These are phyloP conservation scores for Linnemannia elongata DNA, from an alignment of 192 early-diverging fungal species.

Conservation along the genomic window DNA sequence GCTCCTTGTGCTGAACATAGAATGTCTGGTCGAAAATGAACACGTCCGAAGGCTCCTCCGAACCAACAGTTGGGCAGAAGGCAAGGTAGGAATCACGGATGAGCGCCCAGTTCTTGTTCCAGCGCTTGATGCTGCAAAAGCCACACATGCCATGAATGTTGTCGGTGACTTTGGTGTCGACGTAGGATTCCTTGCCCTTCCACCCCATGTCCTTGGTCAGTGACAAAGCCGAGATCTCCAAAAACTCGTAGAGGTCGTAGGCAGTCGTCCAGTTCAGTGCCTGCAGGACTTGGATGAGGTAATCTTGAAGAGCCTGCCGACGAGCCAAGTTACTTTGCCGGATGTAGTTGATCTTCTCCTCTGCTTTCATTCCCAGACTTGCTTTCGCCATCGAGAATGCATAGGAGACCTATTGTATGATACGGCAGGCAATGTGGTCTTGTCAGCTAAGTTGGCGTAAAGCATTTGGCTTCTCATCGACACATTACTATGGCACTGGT, in stretches of 20 bases:
- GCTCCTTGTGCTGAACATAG: conserved; percentile 33
- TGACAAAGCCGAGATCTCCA: conserved; percentile 80
- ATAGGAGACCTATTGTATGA: conserved; percentile 11
- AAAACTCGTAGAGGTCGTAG: conserved; percentile 81
- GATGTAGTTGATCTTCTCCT: conserved; percentile 30
- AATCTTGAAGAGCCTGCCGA: conserved; percentile 71
- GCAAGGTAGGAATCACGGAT: conserved; percentile 81
- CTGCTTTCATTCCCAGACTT: conserved; percentile 25
- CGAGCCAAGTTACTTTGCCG: conserved; percentile 63
- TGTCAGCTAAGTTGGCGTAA: not conserved
- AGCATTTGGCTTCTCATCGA: not conserved
- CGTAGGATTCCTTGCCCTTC: conserved; percentile 87
- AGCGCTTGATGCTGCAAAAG: conserved; percentile 43
- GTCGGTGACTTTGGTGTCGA: conserved; percentile 75
- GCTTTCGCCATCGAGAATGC: conserved; percentile 43
- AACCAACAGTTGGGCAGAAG: conserved; percentile 62
- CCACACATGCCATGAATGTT: conserved; percentile 60
- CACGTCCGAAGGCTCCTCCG: conserved; percentile 60
- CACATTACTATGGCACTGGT: not conserved
- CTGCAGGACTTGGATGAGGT: conserved; percentile 70
- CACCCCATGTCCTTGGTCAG: conserved; percentile 85
- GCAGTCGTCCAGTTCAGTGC: conserved; percentile 70
- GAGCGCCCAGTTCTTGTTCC: conserved; percentile 79
- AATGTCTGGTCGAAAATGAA: conserved; percentile 67
- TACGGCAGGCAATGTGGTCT: not conserved